phyloP scores from a whole-genome alignment of 148 eudicot genomes.

The Fallopia convolvulus region DNA sequence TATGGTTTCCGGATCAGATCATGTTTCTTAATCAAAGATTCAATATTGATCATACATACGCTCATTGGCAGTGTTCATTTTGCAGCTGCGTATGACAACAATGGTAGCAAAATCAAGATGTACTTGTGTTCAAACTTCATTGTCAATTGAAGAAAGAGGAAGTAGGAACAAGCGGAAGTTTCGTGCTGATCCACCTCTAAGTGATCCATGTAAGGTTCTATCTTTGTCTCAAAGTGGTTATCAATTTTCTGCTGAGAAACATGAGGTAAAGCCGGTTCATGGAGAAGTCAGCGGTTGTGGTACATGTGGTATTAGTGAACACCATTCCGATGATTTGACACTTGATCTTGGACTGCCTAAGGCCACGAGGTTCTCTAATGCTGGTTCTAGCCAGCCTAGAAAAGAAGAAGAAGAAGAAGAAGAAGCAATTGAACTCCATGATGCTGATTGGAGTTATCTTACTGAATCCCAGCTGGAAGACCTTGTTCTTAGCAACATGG shows the following conservation, averaged over 20 bases:
- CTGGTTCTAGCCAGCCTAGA: constrained; percentile 22
- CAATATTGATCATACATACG: background rate
- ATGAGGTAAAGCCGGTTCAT: constrained; percentile 29
- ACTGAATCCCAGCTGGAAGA: constrained; percentile 81
- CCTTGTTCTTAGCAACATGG: constrained; percentile 64
- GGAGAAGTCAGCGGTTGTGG: constrained; percentile 35
- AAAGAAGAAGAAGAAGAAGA: constrained; percentile 27
- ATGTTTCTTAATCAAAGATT: background rate
- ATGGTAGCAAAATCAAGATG: constrained; percentile 62
- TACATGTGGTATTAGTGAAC: constrained; percentile 38
- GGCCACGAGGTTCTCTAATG: constrained; percentile 27
- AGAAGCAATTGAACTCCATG: constrained; percentile 30
- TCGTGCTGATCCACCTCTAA: constrained; percentile 54
- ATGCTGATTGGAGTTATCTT: constrained; percentile 88
- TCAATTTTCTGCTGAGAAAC: constrained; percentile 53
- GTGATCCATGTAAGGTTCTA: constrained; percentile 33
- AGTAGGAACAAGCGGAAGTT: constrained; percentile 70
- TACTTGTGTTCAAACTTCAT: constrained; percentile 28
- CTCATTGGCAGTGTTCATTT: constrained; percentile 1
- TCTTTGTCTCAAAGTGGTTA: constrained; percentile 33
- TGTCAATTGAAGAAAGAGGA: constrained; percentile 45
- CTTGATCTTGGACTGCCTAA: constrained; percentile 51
- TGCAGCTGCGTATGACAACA: constrained; percentile 65
- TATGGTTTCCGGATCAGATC: background rate
- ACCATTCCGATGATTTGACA: constrained; percentile 30